A percentile compares a stretch with the other conserved stretches of the same genome.
Evolutionary conservation across 257 asterid genomes (phyloP).

Genomic region (Nicotiana obtusifolia): DNA sequence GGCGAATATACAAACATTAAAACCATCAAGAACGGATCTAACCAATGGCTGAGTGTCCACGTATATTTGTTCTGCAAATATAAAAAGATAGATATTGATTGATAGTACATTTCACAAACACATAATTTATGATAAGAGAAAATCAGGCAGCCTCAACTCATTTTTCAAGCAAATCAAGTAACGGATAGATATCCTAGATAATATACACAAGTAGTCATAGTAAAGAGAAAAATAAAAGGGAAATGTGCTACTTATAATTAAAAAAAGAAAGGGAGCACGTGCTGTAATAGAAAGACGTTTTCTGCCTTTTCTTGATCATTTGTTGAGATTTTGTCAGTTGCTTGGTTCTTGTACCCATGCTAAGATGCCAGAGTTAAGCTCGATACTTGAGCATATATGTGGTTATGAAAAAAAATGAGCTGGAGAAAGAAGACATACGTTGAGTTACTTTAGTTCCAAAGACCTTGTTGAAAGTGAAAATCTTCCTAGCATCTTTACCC

Average conservation of each 20-base stretch:
- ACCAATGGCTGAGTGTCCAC: conserved; percentile 69
- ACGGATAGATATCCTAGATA: background rate
- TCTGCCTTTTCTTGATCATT: too few species aligned
- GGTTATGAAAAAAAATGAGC: conserved; percentile 7
- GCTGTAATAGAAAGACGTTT: background rate
- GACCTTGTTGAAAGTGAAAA: conserved; percentile 77
- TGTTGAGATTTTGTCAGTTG: too few species aligned
- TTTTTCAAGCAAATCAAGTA: background rate
- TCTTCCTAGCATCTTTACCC: conserved; percentile 76
- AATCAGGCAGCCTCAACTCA: background rate
- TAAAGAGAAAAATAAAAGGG: background rate
- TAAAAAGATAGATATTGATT: background rate
- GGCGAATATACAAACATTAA: conserved; percentile 82
- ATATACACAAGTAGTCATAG: background rate
- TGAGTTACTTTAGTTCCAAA: conserved; percentile 67
- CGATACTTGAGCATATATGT: background rate
- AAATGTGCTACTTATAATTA: background rate
- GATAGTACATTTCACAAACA: conserved; percentile 16
- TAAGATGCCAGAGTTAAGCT: too few species aligned
- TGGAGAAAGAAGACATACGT: conserved; percentile 36
- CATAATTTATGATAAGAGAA: background rate
- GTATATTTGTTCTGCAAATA: conserved; percentile 71
- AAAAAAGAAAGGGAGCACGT: background rate
- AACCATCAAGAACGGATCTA: conserved; percentile 89
- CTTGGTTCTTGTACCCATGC: too few species aligned